Conservation (phyloP, 495 filamentous ascomycete species). For the Rusavskia elegans region DNA sequence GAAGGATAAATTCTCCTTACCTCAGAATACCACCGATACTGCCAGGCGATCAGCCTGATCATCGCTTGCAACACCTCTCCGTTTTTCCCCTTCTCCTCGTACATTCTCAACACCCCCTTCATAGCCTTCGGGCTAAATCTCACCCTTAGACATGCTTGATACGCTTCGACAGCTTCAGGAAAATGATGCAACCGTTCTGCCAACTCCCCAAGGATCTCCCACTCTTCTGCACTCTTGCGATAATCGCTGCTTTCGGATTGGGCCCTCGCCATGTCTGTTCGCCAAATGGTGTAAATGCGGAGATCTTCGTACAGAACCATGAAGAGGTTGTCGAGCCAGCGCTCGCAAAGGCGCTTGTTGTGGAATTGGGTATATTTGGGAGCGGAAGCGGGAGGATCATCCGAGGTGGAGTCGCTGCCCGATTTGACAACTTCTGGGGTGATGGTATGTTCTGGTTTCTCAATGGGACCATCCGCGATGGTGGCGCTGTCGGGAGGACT, state of each 20-base stretch:
- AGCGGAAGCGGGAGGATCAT: slow-evolving; percentile 31
- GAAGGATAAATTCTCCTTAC: slow-evolving; percentile 23
- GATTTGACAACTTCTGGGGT: slow-evolving; percentile 69
- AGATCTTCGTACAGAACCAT: slow-evolving; percentile 98
- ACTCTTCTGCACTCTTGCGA: slow-evolving; percentile 90
- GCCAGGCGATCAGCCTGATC: slow-evolving; percentile 86
- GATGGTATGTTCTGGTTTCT: slow-evolving; percentile 68
- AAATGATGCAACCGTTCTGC: slow-evolving; percentile 81
- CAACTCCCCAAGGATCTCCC: slow-evolving; percentile 92
- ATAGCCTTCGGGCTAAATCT: slow-evolving; percentile 85
- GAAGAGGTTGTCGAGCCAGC: slow-evolving; percentile 96
- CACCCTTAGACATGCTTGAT: slow-evolving; percentile 62
- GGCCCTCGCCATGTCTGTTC: slow-evolving; percentile 79
- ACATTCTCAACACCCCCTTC: slow-evolving; percentile 62
- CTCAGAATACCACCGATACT: slow-evolving; percentile 98
- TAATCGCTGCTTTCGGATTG: slow-evolving; percentile 35
- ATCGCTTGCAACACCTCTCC: slow-evolving; percentile 61
- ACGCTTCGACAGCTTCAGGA: slow-evolving; percentile 84
- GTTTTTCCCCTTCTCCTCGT: slow-evolving; percentile 57
- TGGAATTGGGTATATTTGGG: slow-evolving; percentile 53
- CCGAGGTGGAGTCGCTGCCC: slow-evolving; percentile 44
- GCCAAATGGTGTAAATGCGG: slow-evolving; percentile 97
- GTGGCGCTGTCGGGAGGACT: slow-evolving; percentile 18
- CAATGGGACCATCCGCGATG: slow-evolving; percentile 37
- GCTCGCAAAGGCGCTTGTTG: slow-evolving; percentile 91